Evolutionary conservation across 129 eudicot species (phyloP), one percentile per base, ranked within the genome.

Genomic region (Solidago caesia): DNA sequence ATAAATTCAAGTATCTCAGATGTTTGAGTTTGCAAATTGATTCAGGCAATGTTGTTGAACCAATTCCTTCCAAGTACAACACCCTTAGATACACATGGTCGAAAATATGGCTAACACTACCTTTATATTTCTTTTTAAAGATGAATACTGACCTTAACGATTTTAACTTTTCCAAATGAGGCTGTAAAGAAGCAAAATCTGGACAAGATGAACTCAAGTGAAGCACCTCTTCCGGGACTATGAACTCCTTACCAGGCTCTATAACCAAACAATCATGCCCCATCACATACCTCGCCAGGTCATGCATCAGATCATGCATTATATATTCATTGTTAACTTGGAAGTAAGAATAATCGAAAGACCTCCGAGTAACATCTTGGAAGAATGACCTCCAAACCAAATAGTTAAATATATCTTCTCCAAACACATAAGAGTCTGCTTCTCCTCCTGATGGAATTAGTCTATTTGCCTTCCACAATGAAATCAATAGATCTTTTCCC

Each of bases 1-100:
- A 48, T 21, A 82, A 39, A 1, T 83, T 72, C 14, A 85, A 71
- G 80, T 80, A 80, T 29, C 44, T 80, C 61, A 41, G 65, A 64
- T 10, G 70, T 73, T 51, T 64, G 29, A 21, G 74, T 8, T 75
- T 21, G 51, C 79, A 16, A 75, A 75, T 41, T 64, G 79, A 75
- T 75, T 64, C 64, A 0, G 62, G 71, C 25, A 74, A 52, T 16
- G 46, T 65, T n/a, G 8, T 41, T 41, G 8, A 2, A 12, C 14
- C 7, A 16, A 75, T 41, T 2, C 72, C 64, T 10, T 4, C 44
- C 66, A 75, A 65, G 43, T 16, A 26, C 57, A 75, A 52, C 47
- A 64, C 79, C 44, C 72, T 75, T 27, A 65, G 13, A 43, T 64
- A 65, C 44, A 51, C 8, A 8, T 41, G 79, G 44, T 75, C 48